Evolutionary conservation across 257 asterid species (phyloP).

Genomic region (Sherardia arvensis): DNA sequence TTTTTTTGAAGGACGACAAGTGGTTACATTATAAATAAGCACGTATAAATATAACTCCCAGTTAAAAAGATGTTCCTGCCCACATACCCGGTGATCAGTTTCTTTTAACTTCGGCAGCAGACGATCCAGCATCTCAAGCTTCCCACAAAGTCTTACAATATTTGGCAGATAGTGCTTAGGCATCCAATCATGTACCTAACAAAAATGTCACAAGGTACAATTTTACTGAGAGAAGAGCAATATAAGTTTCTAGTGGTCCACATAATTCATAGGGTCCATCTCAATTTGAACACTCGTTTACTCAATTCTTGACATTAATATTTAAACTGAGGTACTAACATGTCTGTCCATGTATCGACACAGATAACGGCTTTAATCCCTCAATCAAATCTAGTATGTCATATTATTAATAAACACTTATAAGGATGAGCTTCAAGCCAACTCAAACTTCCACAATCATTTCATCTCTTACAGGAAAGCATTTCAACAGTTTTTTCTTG

Average conservation of each 20-base stretch:
- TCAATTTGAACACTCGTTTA: not conserved
- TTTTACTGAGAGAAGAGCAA: not conserved
- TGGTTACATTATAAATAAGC: not conserved
- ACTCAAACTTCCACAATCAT: not conserved
- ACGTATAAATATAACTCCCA: not conserved
- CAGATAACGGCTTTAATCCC: not conserved
- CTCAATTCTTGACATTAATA: not conserved
- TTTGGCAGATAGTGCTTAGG: conserved; percentile 91
- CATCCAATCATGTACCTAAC: conserved; percentile 78
- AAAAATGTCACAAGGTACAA: not conserved
- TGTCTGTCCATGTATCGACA: not conserved
- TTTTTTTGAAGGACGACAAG: not conserved
- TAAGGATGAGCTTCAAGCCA: not conserved
- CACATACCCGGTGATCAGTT: conserved; percentile 92
- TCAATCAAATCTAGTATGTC: not conserved
- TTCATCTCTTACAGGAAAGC: not conserved
- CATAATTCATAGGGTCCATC: no score
- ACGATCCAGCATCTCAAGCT: conserved; percentile 98
- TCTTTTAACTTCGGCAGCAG: conserved; percentile 92
- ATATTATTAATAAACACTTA: not conserved
- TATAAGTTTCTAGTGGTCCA: not conserved
- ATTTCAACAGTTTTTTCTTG: not conserved
- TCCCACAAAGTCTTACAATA: conserved; percentile 87
- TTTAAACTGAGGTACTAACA: not conserved
- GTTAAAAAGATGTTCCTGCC: not conserved